A percentile compares a stretch with the other conserved stretches of the same genome.
Evolutionary conservation across 345 rosid genomes (phyloP).

Genomic region (Microcos paniculata): DNA sequence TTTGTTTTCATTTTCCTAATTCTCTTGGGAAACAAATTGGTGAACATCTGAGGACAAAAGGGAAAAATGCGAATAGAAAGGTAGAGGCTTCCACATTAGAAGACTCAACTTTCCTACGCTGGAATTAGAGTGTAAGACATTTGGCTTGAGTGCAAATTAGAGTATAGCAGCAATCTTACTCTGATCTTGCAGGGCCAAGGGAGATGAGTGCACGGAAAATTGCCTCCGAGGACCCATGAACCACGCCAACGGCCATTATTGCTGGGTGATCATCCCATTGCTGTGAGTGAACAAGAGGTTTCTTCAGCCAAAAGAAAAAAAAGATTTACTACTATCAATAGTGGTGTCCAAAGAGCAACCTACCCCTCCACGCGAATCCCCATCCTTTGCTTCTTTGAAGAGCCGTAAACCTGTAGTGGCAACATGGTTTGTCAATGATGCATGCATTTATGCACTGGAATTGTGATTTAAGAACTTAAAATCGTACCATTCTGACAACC

Average conservation of each 20-base stretch:
- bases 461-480: background rate
- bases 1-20: too few species aligned
- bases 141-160: background rate
- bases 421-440: constrained; percentile 6
- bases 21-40: background rate
- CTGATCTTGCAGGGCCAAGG: constrained; percentile 77
- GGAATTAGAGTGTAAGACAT: background rate
- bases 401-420: constrained; percentile 69
- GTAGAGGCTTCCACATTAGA: too few species aligned
- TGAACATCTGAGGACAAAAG: background rate
- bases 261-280: constrained; percentile 94
- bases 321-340: background rate
- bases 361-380: constrained; percentile 63
- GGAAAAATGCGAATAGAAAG: background rate
- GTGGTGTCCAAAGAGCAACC: constrained; percentile 12
- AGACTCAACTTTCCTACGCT: background rate
- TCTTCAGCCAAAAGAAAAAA: background rate
- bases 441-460: constrained; percentile 5
- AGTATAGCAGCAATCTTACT: constrained; percentile 50
- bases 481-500: constrained; percentile 88
- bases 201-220: constrained; percentile 80
- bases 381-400: constrained; percentile 88
- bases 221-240: constrained; percentile 80
- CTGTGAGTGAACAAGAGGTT: constrained; percentile 38
- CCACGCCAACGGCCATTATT: constrained; percentile 91